Evolutionary conservation across 352 stramenopile genomes (phyloP).

Genomic region (Pythium sp.): DNA sequence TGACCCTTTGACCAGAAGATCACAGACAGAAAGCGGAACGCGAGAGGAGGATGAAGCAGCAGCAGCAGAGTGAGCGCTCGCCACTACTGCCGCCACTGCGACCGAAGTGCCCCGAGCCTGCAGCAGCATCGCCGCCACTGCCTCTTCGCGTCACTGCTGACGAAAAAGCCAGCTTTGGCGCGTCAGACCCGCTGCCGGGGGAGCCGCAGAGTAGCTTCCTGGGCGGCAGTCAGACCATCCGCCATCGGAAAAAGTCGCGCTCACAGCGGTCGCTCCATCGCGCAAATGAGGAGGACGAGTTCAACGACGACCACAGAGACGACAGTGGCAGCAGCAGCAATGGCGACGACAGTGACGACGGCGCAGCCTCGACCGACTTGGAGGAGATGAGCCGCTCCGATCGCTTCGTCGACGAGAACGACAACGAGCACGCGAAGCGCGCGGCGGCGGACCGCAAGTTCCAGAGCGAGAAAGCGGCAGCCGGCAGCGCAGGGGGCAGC

Average conservation of each 20-base stretch:
- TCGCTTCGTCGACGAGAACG: not conserved
- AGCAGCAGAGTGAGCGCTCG: constrained; percentile 8
- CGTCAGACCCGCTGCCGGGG: not conserved
- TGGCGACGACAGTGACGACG: constrained; percentile 13
- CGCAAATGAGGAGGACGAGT: not conserved
- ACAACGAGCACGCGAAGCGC: not conserved
- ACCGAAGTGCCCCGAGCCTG: too few relatives aligned
- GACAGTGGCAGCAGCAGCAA: constrained; percentile 8
- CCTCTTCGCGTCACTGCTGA: too few relatives aligned
- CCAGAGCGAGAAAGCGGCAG: constrained; percentile 11
- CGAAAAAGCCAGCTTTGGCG: too few relatives aligned
- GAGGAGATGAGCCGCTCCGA: not conserved
- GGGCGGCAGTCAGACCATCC: constrained; percentile 10
- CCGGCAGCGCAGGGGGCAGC: constrained; percentile 13
- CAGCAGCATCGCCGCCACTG: too few relatives aligned
- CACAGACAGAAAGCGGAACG: too few relatives aligned
- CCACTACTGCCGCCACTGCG: constrained; percentile 4
- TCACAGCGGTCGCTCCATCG: not conserved
- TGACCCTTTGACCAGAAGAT: not conserved
- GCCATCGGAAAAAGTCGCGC: constrained; percentile 17
- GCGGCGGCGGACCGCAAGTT: constrained; percentile 10
- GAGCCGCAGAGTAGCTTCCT: constrained; percentile 12
- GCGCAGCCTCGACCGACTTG: constrained; percentile 3
- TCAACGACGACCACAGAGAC: constrained; percentile 3
- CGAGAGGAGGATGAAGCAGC: not conserved